These are phyloP conservation scores for Phlebiopsis flavidoalba DNA, from an alignment of 768 basidiomycete genomes.

Conservation along the genomic window DNA sequence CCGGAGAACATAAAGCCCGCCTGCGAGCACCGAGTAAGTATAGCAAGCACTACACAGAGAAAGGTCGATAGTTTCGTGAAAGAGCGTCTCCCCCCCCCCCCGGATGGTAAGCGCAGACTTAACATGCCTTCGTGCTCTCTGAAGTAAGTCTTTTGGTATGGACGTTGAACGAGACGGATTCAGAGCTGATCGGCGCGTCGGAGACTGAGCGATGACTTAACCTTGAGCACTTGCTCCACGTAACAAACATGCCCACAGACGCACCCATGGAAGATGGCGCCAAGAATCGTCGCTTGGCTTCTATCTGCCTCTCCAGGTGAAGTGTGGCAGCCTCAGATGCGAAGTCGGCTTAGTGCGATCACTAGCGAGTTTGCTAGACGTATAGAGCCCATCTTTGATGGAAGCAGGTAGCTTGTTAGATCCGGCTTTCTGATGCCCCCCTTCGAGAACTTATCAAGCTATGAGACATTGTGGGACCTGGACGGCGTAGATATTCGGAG, in stretches of 20 bases:
- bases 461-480: constrained; percentile 42
- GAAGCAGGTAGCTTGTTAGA: constrained; percentile 78
- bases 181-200: constrained; percentile 84
- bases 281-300: constrained; percentile 89
- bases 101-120: not conserved
- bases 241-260: constrained; percentile 15
- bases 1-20: constrained; percentile 95
- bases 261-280: constrained; percentile 87
- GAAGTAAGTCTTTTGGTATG: constrained; percentile 89
- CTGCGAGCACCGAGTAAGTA: constrained; percentile 92
- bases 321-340: constrained; percentile 84
- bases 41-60: constrained; percentile 65
- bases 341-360: constrained; percentile 72
- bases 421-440: constrained; percentile 78
- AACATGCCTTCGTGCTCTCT: constrained; percentile 76
- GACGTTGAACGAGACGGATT: constrained; percentile 91
- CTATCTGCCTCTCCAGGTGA: constrained; percentile 91
- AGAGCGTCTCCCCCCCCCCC: not conserved
- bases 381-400: constrained; percentile 57
- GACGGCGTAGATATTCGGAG: not conserved
- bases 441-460: constrained; percentile 75
- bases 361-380: constrained; percentile 62
- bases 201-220: constrained; percentile 25
- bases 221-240: not conserved
- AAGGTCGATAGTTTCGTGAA: not conserved